Evolutionary conservation across 2,329 filamentous ascomycete genomes (phyloP).

Genomic region (Pyricularia sp.): DNA sequence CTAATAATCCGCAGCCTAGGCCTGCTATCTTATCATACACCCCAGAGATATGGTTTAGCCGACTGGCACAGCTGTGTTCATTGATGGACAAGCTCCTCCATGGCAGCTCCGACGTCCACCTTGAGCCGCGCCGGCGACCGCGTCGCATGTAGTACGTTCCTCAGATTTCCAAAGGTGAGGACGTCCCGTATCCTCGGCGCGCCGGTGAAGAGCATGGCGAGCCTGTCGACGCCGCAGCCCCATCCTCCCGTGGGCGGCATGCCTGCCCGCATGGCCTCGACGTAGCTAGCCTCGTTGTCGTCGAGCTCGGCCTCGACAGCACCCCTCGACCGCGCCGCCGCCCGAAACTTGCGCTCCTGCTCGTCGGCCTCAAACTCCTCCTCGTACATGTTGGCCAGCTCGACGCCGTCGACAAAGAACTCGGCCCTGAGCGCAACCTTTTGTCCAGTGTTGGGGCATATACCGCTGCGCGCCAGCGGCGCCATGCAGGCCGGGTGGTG

Average conservation of each 20-base stretch:
- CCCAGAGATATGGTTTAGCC: not conserved
- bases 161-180: conserved; percentile 75
- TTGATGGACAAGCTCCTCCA: no score
- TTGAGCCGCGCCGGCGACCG: not conserved
- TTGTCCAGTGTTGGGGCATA: conserved; percentile 55
- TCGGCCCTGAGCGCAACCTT: conserved; percentile 70
- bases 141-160: conserved; percentile 47
- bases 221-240: conserved; percentile 83
- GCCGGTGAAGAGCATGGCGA: conserved; percentile 84
- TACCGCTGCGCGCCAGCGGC: conserved; percentile 78
- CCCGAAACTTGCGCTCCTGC: conserved; percentile 70
- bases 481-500: conserved; percentile 86
- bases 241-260: conserved; percentile 93
- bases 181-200: conserved; percentile 72
- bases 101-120: not conserved
- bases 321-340: conserved; percentile 24
- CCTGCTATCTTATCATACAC: no score
- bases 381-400: conserved; percentile 94
- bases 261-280: conserved; percentile 74
- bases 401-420: conserved; percentile 69
- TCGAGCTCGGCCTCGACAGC: conserved; percentile 15
- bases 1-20: no score
- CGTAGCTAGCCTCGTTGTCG: conserved; percentile 63
- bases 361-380: conserved; percentile 89
- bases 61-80: no score